phyloP scores from a whole-genome alignment of 1,139 yeast genomes.

The Arxiozyma heterogenica region DNA sequence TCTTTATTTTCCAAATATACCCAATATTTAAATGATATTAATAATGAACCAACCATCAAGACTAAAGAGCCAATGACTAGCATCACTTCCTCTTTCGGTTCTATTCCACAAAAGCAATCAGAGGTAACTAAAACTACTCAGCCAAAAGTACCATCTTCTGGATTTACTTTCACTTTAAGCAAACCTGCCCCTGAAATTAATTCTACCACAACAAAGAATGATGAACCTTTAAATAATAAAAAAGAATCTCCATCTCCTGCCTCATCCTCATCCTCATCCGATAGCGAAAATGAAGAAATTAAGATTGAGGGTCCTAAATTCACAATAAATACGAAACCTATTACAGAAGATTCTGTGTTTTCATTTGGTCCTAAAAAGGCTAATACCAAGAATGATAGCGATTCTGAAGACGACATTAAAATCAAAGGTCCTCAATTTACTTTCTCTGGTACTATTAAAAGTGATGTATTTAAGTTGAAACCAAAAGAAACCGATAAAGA shows the following conservation, averaged over 20 bases:
- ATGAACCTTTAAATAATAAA: constrained; percentile 2
- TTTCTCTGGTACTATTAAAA: constrained; percentile 41
- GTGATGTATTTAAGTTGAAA: constrained; percentile 40
- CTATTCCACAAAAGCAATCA: neutral
- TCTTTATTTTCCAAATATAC: constrained; percentile 52
- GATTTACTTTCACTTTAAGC: constrained; percentile 1
- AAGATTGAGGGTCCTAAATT: constrained; percentile 62
- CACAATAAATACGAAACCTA: constrained; percentile 44
- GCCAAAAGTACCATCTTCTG: neutral
- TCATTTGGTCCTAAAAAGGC: constrained; percentile 43
- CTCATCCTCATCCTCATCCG: constrained; percentile 2
- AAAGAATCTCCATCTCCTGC: neutral
- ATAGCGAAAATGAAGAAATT: constrained; percentile 33
- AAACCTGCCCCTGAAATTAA: neutral
- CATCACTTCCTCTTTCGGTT: neutral
- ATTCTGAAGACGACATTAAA: constrained; percentile 46
- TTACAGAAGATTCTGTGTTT: constrained; percentile 51
- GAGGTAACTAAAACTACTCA: neutral
- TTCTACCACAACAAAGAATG: neutral
- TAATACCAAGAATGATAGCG: constrained; percentile 37
- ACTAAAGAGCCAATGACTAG: neutral
- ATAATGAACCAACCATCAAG: neutral
- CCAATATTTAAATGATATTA: constrained; percentile 33
- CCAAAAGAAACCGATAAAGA: constrained; percentile 6
- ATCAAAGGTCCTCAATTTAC: constrained; percentile 59